Evolutionary conservation across 441 rosid genomes (phyloP).

Genomic region (Populus tomentosa): DNA sequence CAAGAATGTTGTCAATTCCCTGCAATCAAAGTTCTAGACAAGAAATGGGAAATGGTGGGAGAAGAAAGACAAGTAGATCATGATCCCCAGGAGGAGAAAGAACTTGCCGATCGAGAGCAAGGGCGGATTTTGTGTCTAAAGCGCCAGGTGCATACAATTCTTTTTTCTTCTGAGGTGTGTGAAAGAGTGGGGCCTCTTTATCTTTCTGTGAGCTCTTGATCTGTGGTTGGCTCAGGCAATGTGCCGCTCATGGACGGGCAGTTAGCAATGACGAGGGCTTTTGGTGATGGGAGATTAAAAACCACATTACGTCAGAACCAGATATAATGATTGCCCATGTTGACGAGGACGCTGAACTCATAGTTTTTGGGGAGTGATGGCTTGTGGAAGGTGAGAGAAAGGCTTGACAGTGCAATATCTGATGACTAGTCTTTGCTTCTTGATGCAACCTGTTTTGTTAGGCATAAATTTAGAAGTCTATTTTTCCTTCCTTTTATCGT

Average conservation of each 20-base stretch:
- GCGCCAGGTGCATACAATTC: too few species aligned
- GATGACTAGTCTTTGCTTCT: too few species aligned
- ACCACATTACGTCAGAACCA: slow-evolving; percentile 35
- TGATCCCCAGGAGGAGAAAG: too few species aligned
- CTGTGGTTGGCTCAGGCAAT: slow-evolving; percentile 20
- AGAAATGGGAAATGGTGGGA: background rate
- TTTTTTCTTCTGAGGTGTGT: too few species aligned
- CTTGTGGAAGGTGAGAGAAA: slow-evolving; percentile 41
- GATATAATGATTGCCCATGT: slow-evolving; percentile 18
- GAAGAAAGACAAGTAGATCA: too few species aligned
- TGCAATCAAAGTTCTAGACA: slow-evolving; percentile 22
- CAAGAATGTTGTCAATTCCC: background rate
- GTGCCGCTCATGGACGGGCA: slow-evolving; percentile 45
- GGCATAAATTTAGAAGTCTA: too few species aligned
- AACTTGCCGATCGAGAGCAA: too few species aligned
- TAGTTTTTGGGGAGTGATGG: slow-evolving; percentile 60
- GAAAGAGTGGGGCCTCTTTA: too few species aligned
- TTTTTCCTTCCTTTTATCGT: too few species aligned
- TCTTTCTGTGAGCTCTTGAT: background rate
- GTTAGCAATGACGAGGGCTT: slow-evolving; percentile 50
- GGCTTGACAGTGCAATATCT: background rate
- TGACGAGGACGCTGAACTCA: slow-evolving; percentile 17
- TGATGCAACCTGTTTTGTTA: too few species aligned
- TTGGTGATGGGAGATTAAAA: slow-evolving; percentile 45
- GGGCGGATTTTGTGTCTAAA: too few species aligned